Conservation (phyloP, 2,329 filamentous ascomycete genomes). For the Phaeosphaeria sp. region DNA sequence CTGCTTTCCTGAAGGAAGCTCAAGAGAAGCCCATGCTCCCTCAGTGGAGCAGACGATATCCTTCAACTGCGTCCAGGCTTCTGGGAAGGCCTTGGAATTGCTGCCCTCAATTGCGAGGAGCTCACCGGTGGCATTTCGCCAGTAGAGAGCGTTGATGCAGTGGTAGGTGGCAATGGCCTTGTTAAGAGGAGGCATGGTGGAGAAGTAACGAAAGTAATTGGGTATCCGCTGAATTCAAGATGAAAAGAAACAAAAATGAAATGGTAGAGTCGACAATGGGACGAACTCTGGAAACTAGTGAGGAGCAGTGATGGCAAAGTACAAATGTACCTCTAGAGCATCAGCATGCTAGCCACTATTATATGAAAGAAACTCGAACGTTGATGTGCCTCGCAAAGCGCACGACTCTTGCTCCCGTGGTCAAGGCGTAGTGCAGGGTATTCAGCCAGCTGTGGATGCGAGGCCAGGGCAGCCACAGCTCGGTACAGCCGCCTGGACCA, state of each 20-base stretch:
- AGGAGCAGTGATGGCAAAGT: conserved; percentile 11
- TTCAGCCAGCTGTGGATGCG: conserved; percentile 25
- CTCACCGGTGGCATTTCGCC: conserved; percentile 28
- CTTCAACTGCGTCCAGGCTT: conserved; percentile 28
- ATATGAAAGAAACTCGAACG: conserved; percentile 25
- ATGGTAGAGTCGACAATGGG: conserved; percentile 2
- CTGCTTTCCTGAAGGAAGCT: conserved; percentile 31
- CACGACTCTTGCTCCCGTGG: conserved; percentile 13
- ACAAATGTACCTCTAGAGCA: conserved; percentile 7
- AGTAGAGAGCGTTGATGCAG: conserved; percentile 37
- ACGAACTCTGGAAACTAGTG: conserved; percentile 9
- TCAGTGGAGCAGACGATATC: conserved; percentile 21
- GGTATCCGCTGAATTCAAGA: conserved; percentile 10
- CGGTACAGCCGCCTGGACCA: conserved; percentile 14
- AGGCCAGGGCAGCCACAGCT: conserved; percentile 20
- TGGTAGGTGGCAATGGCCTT: conserved; percentile 38
- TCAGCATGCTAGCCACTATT: conserved; percentile 15
- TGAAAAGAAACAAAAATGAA: conserved; percentile 15
- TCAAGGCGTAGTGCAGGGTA: conserved; percentile 14
- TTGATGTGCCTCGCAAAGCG: conserved; percentile 14
- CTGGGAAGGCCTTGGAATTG: conserved; percentile 25
- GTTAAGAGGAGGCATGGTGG: conserved; percentile 37
- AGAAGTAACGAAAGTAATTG: conserved; percentile 9
- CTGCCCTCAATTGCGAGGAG: conserved; percentile 34
- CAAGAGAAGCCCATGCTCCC: conserved; percentile 19